Evolutionary conservation across 2,329 filamentous ascomycete genomes (phyloP).

Genomic region (Phyllosticta citrichinensis): DNA sequence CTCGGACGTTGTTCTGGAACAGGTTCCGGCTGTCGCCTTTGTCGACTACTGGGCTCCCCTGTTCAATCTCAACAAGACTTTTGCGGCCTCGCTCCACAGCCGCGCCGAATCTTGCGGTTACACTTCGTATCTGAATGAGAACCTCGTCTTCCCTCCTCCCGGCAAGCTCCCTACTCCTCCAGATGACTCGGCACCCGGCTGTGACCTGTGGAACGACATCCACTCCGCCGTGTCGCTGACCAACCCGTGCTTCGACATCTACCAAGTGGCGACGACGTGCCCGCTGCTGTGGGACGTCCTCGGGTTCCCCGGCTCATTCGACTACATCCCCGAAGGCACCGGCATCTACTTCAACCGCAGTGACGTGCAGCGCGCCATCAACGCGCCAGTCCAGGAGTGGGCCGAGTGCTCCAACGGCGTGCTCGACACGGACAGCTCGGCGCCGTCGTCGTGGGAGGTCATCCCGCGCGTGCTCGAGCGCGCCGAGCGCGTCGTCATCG

Average conservation of each 20-base stretch:
- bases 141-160: conserved; percentile 59
- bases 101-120: conserved; percentile 52
- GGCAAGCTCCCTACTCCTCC: conserved; percentile 48
- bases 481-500: conserved; percentile 61
- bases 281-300: conserved; percentile 24
- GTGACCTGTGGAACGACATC: conserved; percentile 37
- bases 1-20: conserved; percentile 39
- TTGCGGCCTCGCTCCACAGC: conserved; percentile 42
- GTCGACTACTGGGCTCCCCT: conserved; percentile 51
- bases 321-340: conserved; percentile 30
- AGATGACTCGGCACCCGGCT: conserved; percentile 38
- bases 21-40: conserved; percentile 48
- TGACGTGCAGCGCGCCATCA: conserved; percentile 46
- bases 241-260: conserved; percentile 44
- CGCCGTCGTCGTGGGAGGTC: conserved; percentile 45
- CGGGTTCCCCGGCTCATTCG: conserved; percentile 27
- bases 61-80: conserved; percentile 55
- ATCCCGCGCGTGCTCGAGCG: conserved; percentile 64
- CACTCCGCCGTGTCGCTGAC: conserved; percentile 30
- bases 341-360: conserved; percentile 42
- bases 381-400: conserved; percentile 51
- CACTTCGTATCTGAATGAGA: conserved; percentile 47
- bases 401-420: conserved; percentile 44
- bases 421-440: conserved; percentile 41
- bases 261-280: conserved; percentile 34